Conservation (phyloP, 768 basidiomycete species). For the Termitomyces sp. region DNA sequence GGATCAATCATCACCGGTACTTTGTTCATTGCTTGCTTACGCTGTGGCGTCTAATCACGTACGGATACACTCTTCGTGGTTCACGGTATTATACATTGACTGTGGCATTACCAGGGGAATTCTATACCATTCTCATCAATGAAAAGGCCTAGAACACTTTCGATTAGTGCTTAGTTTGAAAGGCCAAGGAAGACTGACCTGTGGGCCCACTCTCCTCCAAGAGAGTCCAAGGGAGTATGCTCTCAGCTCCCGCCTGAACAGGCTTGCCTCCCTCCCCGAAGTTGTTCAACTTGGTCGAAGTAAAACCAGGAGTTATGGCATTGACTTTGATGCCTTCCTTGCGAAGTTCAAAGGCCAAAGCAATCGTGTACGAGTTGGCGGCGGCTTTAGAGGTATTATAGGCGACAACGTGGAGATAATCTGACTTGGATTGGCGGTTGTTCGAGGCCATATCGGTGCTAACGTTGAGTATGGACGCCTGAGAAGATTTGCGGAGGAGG, state of each 20-base stretch:
- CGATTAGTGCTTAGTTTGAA: not conserved
- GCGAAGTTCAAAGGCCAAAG: constrained; percentile 63
- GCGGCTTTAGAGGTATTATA: constrained; percentile 77
- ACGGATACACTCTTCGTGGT: not conserved
- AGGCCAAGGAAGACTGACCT: constrained; percentile 23
- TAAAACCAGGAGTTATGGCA: constrained; percentile 60
- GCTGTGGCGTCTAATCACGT: not conserved
- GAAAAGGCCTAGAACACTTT: constrained; percentile 26
- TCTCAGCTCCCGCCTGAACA: constrained; percentile 31
- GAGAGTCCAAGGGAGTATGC: constrained; percentile 38
- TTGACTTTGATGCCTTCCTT: constrained; percentile 56
- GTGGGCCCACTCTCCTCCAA: constrained; percentile 40
- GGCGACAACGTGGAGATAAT: constrained; percentile 35
- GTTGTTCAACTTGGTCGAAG: constrained; percentile 40
- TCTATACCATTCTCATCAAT: constrained; percentile 34
- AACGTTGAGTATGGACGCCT: constrained; percentile 42
- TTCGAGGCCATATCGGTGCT: constrained; percentile 47
- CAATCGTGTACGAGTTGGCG: constrained; percentile 57
- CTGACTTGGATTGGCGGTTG: constrained; percentile 29
- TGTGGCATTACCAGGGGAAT: constrained; percentile 10
- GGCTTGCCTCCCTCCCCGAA: constrained; percentile 38
- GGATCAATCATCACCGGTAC: not conserved
- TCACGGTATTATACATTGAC: not conserved
- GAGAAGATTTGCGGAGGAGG: constrained; percentile 33
- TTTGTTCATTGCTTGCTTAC: not conserved